These are phyloP conservation scores for Aurifilum marmelostoma DNA, from an alignment of 2,329 filamentous ascomycete genomes.

Conservation along the genomic window DNA sequence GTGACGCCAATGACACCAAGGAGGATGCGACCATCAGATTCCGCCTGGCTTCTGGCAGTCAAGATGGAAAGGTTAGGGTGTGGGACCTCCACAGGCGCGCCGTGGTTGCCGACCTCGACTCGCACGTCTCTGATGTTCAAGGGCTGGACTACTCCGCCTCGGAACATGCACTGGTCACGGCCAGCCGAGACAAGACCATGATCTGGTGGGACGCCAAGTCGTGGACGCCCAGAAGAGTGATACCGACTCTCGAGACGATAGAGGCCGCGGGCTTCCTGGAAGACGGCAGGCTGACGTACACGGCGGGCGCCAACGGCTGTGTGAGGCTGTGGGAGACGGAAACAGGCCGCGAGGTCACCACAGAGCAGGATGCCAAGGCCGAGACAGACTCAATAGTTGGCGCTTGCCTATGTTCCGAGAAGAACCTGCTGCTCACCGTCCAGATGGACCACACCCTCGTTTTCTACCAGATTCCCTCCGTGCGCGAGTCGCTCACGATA, in stretches of 20 bases:
- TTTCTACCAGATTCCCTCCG: slow-evolving; percentile 62
- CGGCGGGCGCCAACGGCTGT: slow-evolving; percentile 81
- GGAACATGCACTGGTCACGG: slow-evolving; percentile 78
- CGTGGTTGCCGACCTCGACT: slow-evolving; percentile 77
- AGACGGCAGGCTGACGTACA: slow-evolving; percentile 73
- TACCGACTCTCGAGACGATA: slow-evolving; percentile 82
- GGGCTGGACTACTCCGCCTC: slow-evolving; percentile 78
- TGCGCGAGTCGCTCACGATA: slow-evolving; percentile 40
- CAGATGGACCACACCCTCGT: slow-evolving; percentile 89
- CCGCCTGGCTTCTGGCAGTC: slow-evolving; percentile 84
- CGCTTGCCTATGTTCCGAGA: slow-evolving; percentile 65
- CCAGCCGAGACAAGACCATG: slow-evolving; percentile 88
- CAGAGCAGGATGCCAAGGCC: slow-evolving; percentile 65
- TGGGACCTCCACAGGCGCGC: slow-evolving; percentile 90
- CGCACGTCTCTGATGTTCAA: slow-evolving; percentile 94
- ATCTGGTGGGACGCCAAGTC: slow-evolving; percentile 87
- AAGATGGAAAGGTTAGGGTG: slow-evolving; percentile 89
- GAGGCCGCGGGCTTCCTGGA: slow-evolving; percentile 82
- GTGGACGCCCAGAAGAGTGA: slow-evolving; percentile 81
- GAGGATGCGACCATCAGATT: slow-evolving; percentile 58
- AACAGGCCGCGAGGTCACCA: slow-evolving; percentile 77
- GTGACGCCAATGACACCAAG: slow-evolving; percentile 42
- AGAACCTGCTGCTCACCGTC: slow-evolving; percentile 76
- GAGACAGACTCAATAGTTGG: slow-evolving; percentile 72
- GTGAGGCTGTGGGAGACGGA: slow-evolving; percentile 83